phyloP scores from a whole-genome alignment of 2,329 filamentous ascomycete genomes.

The Clarireedia monteithiana region DNA sequence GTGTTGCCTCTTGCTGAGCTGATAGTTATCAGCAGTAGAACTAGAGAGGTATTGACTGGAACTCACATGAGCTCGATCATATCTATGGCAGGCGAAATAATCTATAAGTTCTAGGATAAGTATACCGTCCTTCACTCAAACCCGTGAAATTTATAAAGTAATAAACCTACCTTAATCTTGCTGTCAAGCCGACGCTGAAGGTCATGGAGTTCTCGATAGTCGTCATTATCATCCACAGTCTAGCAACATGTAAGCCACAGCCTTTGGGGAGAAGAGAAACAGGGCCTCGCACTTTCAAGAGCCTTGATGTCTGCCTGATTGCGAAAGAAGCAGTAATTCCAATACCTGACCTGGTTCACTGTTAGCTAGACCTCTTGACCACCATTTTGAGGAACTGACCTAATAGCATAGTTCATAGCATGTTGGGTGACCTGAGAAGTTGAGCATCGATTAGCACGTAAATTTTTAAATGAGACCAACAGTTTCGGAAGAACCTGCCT shows the following conservation, averaged over 20 bases:
- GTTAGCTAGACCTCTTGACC: neutral
- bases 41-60: constrained; percentile 27
- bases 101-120: constrained; percentile 32
- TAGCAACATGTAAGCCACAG: constrained; percentile 21
- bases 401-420: constrained; percentile 76
- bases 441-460: constrained; percentile 19
- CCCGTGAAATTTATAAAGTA: neutral
- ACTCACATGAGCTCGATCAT: constrained; percentile 81
- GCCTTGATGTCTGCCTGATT: constrained; percentile 69
- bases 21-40: constrained; percentile 14
- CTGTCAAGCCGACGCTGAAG: constrained; percentile 70
- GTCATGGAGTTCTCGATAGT: constrained; percentile 58
- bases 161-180: constrained; percentile 67
- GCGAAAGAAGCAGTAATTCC: constrained; percentile 79
- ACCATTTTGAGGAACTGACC: constrained; percentile 31
- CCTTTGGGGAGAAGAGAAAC: neutral
- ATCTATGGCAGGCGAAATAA: constrained; percentile 84
- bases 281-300: constrained; percentile 53
- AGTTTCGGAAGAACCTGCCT: constrained; percentile 35
- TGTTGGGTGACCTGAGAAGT: constrained; percentile 47
- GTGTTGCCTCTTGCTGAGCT: constrained; percentile 68
- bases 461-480: constrained; percentile 1
- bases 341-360: constrained; percentile 56
- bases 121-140: neutral
- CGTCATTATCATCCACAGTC: constrained; percentile 63